Evolutionary conservation across 2,329 filamentous ascomycete genomes (phyloP), one percentile per base, ranked within the genome.

Genomic region (Nothopassalora personata): DNA sequence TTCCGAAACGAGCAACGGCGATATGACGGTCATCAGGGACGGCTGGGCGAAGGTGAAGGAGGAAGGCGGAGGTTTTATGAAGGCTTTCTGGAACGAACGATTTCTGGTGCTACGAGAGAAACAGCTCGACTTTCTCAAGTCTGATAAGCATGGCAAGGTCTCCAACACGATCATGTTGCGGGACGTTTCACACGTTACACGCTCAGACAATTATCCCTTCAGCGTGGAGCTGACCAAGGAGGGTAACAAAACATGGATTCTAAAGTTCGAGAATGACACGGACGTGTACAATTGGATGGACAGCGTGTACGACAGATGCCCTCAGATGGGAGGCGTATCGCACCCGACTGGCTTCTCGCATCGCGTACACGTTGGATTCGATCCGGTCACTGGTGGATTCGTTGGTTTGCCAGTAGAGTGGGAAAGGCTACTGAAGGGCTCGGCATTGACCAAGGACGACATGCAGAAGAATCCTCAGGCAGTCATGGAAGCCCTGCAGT

Each of bases 231-330:
- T 99, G 74, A 92, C 91, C 70, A 85, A 92, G 56, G 93, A 97
- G 64, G 86, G 90, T 34, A 89, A 87, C 59, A 91, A 89, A 73
- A 89, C 90, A 3, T 84, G 97, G 54, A 91, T 94, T 64, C 94
- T 96, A 74, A 91, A 89, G 73, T 91, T 97, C 68, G 96, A 97
- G 76, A 89, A 87, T 58, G 94, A 99, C 70, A 93, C 96, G 71
- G 94, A 99, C 67, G 86, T 99, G 56, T 99, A 99, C 75, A 91
- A 96, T 70, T 99, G 94, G 94, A 96, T 97, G 70, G 94, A 99
- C 75, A 90, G 92, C 73, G 95, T 99, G 66, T 97, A 97, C 73
- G 91, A 93, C 68, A 88, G 93, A 64, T 97, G 93, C 74, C 94
- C 94, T 18, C 93, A 91, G 63, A 96, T 97, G 91, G 92, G 94